phyloP scores from a whole-genome alignment of 1,139 yeast genomes.

The Saccharomyces hybrid region DNA sequence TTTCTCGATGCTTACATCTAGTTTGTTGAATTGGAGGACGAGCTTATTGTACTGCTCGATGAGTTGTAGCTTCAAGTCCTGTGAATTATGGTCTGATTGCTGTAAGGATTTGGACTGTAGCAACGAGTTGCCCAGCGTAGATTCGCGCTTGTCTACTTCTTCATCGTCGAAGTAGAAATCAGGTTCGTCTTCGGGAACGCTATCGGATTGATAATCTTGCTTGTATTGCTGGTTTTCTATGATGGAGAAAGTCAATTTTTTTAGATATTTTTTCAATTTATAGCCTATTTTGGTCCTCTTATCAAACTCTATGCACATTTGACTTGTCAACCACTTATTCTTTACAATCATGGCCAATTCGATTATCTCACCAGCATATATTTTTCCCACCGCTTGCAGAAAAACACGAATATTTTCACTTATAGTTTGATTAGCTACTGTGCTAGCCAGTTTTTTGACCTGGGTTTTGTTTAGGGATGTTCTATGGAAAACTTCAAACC shows the following conservation, averaged over 20 bases:
- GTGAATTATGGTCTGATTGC: slow-evolving; percentile 11
- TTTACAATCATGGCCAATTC: slow-evolving; percentile 72
- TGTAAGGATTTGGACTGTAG: slow-evolving; percentile 15
- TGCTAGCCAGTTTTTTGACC: slow-evolving; percentile 73
- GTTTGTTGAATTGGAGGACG: slow-evolving; percentile 24
- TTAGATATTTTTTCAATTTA: slow-evolving; percentile 28
- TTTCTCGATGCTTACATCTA: slow-evolving; percentile 32
- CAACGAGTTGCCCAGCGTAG: slow-evolving; percentile 18
- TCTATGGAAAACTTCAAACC: slow-evolving; percentile 83
- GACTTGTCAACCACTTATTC: slow-evolving; percentile 44
- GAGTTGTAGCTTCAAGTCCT: slow-evolving; percentile 21
- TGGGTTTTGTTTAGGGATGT: slow-evolving; percentile 74
- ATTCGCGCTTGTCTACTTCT: slow-evolving; percentile 16
- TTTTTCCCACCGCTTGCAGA: slow-evolving; percentile 80
- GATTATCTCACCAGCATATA: slow-evolving; percentile 79
- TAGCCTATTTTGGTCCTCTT: slow-evolving; percentile 30
- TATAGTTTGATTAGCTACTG: slow-evolving; percentile 74
- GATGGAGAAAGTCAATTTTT: slow-evolving; percentile 25
- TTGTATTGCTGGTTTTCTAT: slow-evolving; percentile 2
- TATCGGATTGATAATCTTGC: slow-evolving; percentile 14
- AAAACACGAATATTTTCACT: slow-evolving; percentile 77
- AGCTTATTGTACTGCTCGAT: slow-evolving; percentile 26
- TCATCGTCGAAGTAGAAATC: slow-evolving; percentile 29
- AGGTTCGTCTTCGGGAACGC: slow-evolving; percentile 27
- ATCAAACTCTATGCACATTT: slow-evolving; percentile 27